Evolutionary conservation across 768 basidiomycete genomes (phyloP), one percentile per base, ranked within the genome.

Genomic region (Xerocomellus intermedius): DNA sequence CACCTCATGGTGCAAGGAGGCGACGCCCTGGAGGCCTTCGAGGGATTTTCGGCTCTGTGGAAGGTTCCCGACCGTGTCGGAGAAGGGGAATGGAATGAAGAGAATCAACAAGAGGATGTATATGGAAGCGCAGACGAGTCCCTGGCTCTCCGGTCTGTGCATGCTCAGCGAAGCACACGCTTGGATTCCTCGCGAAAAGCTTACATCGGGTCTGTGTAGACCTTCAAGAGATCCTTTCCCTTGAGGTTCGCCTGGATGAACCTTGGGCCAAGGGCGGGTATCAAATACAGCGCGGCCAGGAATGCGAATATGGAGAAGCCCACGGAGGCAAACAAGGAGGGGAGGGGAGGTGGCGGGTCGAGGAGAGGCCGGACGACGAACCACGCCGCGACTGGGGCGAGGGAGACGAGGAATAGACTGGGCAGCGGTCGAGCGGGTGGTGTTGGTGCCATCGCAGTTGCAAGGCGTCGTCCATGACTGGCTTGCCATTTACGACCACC

Each of bases 1-100:
- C 52, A 87, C 89, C 75, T 91, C 85, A 64, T 91, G 82, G 64
- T 91, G 89, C 22, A 91, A 85, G 4, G 79, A 75, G 1, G 87
- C 77, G 13, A 83, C 77, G 21, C 67, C 67, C 21, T 65, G 60
- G 7, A 71, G 65, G 32, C 69, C 80, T 61, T 91, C 84, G 8
- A 74, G 73, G 6, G 74, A 73, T 36, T 74, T 78, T 53, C 70
- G 67, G 41, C 71, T 69, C 67, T 73, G 66, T 24, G 77, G 70
- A 32, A 79, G 77, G 50, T 73, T 78, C 30, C 79, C 68, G 42
- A 89, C 79, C 3, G 84, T 77, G 56, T 87, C 80, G 43, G 93
- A 90, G 72, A 97, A 99, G 0, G 93, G 91, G 66, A 98, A 95
- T 0, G 96, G 96, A 54, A 97, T 96, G 65, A 98, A 99, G 5